Conservation (phyloP, 2,329 filamentous ascomycete genomes). For the Fusarium gaditjirri region DNA sequence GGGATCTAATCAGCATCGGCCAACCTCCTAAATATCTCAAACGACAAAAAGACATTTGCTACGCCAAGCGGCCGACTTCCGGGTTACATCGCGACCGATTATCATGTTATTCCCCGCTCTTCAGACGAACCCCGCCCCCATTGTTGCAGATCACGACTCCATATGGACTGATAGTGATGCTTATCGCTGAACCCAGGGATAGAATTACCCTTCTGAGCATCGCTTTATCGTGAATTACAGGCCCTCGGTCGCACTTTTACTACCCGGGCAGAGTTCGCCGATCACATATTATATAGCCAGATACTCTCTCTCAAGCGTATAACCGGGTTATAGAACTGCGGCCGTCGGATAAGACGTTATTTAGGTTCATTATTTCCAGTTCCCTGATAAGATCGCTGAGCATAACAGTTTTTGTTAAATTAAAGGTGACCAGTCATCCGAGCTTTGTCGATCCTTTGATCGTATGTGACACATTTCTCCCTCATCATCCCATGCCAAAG, state of each 20-base stretch:
- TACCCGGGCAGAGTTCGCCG: background rate
- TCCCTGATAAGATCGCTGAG: background rate
- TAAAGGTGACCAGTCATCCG: background rate
- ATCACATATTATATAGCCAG: background rate
- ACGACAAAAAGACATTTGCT: no score
- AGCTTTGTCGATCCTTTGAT: background rate
- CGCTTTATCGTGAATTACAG: background rate
- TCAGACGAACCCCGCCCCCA: background rate
- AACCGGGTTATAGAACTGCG: background rate
- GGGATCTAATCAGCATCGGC: background rate
- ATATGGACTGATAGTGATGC: background rate
- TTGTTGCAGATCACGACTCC: background rate
- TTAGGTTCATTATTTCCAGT: background rate
- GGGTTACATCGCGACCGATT: background rate
- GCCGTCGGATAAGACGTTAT: background rate
- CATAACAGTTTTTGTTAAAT: background rate
- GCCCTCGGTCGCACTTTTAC: background rate
- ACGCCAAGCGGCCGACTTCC: background rate
- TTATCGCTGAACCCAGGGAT: background rate
- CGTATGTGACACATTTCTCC: no score
- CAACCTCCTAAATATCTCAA: background rate
- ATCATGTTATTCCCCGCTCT: background rate
- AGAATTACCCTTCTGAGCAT: conserved; percentile 1
- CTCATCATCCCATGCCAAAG: no score
- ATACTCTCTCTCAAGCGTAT: background rate